These are phyloP conservation scores for Lentinula boryana DNA, from an alignment of 768 basidiomycete genomes.

Conservation along the genomic window DNA sequence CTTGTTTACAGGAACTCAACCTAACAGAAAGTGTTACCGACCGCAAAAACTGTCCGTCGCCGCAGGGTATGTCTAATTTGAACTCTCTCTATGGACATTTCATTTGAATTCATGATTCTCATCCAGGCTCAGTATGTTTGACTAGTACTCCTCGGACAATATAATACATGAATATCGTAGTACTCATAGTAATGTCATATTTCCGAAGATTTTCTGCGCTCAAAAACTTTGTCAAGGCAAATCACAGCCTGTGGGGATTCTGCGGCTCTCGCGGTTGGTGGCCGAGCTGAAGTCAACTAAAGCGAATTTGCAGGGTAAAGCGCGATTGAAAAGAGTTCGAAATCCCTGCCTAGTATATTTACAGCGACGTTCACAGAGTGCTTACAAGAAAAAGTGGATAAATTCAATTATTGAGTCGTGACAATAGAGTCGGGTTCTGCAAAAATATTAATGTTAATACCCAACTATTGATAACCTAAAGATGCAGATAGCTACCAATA, in stretches of 20 bases:
- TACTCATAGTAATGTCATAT: no score
- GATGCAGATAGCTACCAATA: slow-evolving; percentile 13
- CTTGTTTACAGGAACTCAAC: slow-evolving; percentile 30
- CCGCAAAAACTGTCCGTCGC: neutral
- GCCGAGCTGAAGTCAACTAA: no score
- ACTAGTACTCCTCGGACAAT: no score
- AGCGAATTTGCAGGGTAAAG: no score
- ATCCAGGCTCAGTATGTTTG: neutral
- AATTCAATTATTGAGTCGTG: neutral
- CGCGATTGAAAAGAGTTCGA: no score
- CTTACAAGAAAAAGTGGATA: neutral
- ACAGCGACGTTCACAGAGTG: no score
- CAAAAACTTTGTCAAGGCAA: no score
- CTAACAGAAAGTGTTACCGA: neutral
- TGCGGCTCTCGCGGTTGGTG: no score
- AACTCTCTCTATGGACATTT: neutral
- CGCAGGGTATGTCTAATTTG: neutral
- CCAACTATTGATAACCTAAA: neutral
- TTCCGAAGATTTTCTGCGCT: no score
- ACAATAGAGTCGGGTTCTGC: neutral
- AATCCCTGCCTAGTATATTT: no score
- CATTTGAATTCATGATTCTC: neutral
- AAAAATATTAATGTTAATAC: neutral
- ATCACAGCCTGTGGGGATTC: no score
- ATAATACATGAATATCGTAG: no score